phyloP scores from a whole-genome alignment of 169 alveolate species.

The Plasmodium fragile region DNA sequence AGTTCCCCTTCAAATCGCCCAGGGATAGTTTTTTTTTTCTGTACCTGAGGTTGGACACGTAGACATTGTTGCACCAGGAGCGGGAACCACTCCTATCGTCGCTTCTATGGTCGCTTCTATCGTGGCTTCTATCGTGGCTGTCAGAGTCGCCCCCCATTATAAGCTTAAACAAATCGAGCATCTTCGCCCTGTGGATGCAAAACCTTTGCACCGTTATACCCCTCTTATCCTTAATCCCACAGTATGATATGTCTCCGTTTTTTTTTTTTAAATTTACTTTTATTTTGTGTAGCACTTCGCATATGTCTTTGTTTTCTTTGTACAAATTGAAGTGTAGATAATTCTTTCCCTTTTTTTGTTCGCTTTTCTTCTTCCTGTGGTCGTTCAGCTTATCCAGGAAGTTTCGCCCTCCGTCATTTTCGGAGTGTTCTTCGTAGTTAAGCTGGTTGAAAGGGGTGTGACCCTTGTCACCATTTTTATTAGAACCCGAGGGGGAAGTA shows the following conservation, averaged over 20 bases:
- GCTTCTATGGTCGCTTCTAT: constrained; percentile 45
- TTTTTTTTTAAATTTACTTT: constrained; percentile 88
- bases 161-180: constrained; percentile 81
- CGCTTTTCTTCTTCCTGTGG: constrained; percentile 8
- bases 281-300: constrained; percentile 91
- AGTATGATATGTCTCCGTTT: constrained; percentile 88
- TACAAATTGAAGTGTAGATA: constrained; percentile 86
- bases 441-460: neutral
- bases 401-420: neutral
- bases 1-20: constrained; percentile 94
- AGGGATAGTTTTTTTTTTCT: constrained; percentile 87
- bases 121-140: constrained; percentile 3
- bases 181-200: constrained; percentile 80
- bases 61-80: constrained; percentile 86
- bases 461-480: neutral
- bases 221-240: constrained; percentile 95
- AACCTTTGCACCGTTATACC: constrained; percentile 93
- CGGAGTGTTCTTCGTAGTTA: neutral
- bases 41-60: constrained; percentile 88
- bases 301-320: constrained; percentile 93
- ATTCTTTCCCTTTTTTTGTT: constrained; percentile 30
- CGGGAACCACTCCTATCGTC: neutral
- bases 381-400: constrained; percentile 25
- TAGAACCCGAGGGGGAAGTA: neutral
- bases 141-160: constrained; percentile 77